Percentiles rank a stretch among this genome's conserved stretches.
Evolutionary conservation across 2,329 filamentous ascomycete species (phyloP).

Genomic region (Trichoderma oligosporum): DNA sequence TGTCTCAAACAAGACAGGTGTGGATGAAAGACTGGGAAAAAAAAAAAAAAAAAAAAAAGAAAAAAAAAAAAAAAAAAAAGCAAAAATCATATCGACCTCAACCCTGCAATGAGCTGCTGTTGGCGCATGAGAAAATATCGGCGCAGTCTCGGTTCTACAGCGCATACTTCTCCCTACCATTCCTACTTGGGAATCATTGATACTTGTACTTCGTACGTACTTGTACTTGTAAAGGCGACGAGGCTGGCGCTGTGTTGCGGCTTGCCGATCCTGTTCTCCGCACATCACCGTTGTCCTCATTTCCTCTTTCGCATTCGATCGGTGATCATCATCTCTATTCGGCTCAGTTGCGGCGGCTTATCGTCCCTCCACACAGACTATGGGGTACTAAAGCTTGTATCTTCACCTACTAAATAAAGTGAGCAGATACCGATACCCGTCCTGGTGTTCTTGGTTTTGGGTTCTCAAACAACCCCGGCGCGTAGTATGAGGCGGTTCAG

Average conservation of each 20-base stretch:
- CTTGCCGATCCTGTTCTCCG: conserved; percentile 14
- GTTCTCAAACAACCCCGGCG: conserved; percentile 1
- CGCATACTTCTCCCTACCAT: background rate
- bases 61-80: no score
- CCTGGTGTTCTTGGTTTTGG: conserved; percentile 4
- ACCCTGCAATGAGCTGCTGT: background rate
- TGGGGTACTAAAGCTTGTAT: conserved; percentile 15
- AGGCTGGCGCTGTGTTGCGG: conserved; percentile 9
- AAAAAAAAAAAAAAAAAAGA: no score
- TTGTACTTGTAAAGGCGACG: background rate
- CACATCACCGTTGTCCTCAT: conserved; percentile 10
- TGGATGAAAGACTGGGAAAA: background rate
- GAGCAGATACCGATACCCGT: background rate
- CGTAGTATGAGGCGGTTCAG: conserved; percentile 10
- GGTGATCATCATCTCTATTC: conserved; percentile 20
- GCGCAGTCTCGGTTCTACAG: conserved; percentile 17
- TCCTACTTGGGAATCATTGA: background rate
- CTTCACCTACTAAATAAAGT: conserved; percentile 1
- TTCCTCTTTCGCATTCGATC: conserved; percentile 15
- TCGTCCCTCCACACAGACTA: conserved; percentile 10
- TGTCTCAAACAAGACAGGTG: background rate
- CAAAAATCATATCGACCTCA: no score
- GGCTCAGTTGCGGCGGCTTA: conserved; percentile 9
- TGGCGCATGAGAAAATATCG: conserved; percentile 12
- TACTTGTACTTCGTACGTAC: no score